Conservation (phyloP, 2,329 filamentous ascomycete species). For the Sarocladium oryzae region DNA sequence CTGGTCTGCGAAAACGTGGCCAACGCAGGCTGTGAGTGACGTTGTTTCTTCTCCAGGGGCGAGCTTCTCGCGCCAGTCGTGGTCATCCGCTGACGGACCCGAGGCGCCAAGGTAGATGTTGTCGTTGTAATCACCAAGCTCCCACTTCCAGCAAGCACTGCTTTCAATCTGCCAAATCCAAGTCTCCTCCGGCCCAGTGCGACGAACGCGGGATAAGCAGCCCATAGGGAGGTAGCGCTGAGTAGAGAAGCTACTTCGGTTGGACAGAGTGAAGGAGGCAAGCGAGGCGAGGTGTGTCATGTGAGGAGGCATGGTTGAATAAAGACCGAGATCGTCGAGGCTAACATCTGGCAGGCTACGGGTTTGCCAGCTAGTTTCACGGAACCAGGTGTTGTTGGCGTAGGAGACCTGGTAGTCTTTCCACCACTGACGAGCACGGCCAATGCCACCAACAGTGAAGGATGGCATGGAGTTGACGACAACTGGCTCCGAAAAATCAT, state of each 20-base stretch:
- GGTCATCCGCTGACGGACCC: conserved; percentile 21
- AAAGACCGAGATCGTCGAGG: conserved; percentile 20
- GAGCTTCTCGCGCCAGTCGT: conserved; percentile 21
- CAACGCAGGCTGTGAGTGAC: conserved; percentile 19
- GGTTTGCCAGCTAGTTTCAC: conserved; percentile 26
- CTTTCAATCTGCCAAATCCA: conserved; percentile 31
- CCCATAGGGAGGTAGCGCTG: conserved; percentile 24
- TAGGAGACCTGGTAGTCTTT: conserved; percentile 17
- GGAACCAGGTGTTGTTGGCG: conserved; percentile 25
- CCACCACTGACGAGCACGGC: conserved; percentile 16
- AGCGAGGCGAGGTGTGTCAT: conserved; percentile 14
- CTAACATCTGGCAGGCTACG: conserved; percentile 20
- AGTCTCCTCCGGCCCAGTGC: conserved; percentile 14
- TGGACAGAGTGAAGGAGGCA: conserved; percentile 18
- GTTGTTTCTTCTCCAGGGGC: conserved; percentile 18
- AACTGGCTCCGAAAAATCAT: conserved; percentile 11
- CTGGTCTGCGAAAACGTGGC: conserved; percentile 15
- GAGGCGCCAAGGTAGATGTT: conserved; percentile 22
- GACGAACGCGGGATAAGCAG: conserved; percentile 16
- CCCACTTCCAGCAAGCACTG: conserved; percentile 30
- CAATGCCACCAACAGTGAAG: conserved; percentile 17
- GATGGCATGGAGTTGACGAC: conserved; percentile 19
- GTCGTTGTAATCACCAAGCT: conserved; percentile 28
- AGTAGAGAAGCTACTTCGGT: conserved; percentile 24
- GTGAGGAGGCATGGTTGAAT: conserved; percentile 13